Conservation (phyloP, 768 basidiomycete genomes). For the Lyophyllum atratum region DNA sequence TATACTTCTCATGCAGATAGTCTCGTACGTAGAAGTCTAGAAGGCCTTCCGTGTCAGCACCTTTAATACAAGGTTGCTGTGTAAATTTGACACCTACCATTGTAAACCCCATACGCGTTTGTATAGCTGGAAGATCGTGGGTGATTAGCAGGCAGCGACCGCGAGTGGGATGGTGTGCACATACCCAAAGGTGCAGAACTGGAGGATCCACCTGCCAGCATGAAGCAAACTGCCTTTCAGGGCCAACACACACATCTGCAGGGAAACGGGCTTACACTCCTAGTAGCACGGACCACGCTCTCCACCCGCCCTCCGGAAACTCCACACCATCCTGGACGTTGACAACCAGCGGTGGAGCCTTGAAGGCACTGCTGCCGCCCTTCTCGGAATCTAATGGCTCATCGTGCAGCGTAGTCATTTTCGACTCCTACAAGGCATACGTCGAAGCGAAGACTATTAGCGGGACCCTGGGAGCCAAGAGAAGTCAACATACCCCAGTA, state of each 20-base stretch:
- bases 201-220: conserved; percentile 19
- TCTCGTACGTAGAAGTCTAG: conserved; percentile 28
- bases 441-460: background rate
- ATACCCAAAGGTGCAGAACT: conserved; percentile 28
- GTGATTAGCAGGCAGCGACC: background rate
- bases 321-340: background rate
- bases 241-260: background rate
- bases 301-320: conserved; percentile 25
- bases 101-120: conserved; percentile 25
- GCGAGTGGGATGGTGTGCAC: background rate
- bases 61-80: background rate
- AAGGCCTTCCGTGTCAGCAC: background rate
- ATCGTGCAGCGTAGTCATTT: background rate
- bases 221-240: background rate
- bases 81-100: conserved; percentile 18
- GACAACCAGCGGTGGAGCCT: background rate
- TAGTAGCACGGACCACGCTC: conserved; percentile 25
- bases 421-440: background rate
- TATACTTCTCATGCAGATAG: conserved; percentile 20
- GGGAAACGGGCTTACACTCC: conserved; percentile 22
- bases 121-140: conserved; percentile 17
- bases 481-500: background rate
- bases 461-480: background rate
- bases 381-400: background rate
- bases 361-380: background rate